Evolutionary conservation across 169 alveolate genomes (phyloP).

Genomic region (Plasmodium knowlesi): DNA sequence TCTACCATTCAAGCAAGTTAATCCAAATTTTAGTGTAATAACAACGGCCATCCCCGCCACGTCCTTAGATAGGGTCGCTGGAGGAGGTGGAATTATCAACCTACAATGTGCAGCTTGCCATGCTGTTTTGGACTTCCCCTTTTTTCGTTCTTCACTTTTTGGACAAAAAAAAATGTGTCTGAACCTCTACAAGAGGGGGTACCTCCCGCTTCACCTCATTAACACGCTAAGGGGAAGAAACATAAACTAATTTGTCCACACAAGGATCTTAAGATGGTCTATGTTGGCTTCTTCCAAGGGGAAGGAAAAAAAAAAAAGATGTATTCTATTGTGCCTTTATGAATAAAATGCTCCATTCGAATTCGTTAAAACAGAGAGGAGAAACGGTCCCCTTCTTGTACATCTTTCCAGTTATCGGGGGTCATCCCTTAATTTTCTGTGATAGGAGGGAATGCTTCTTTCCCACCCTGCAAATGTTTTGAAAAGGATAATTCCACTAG

Average conservation of each 20-base stretch:
- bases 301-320: not conserved
- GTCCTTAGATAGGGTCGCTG: not conserved
- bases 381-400: not conserved
- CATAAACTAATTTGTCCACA: not conserved
- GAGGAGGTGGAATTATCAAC: not conserved
- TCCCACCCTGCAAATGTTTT: not conserved
- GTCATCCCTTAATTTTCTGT: not conserved
- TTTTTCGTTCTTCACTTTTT: not conserved
- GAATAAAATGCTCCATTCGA: not conserved
- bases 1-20: not conserved
- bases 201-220: not conserved
- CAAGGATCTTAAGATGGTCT: not conserved
- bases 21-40: not conserved
- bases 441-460: not conserved
- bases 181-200: not conserved
- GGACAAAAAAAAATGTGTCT: not conserved
- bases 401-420: not conserved
- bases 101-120: not conserved
- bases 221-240: not conserved
- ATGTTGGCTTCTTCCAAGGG: not conserved
- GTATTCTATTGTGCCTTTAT: not conserved
- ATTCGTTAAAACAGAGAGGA: not conserved
- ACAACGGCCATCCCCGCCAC: not conserved
- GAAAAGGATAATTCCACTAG: not conserved
- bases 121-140: not conserved